Base-by-base conservation (phyloP, 1,139 yeast genomes). In the Ashbya aceris region DNA sequence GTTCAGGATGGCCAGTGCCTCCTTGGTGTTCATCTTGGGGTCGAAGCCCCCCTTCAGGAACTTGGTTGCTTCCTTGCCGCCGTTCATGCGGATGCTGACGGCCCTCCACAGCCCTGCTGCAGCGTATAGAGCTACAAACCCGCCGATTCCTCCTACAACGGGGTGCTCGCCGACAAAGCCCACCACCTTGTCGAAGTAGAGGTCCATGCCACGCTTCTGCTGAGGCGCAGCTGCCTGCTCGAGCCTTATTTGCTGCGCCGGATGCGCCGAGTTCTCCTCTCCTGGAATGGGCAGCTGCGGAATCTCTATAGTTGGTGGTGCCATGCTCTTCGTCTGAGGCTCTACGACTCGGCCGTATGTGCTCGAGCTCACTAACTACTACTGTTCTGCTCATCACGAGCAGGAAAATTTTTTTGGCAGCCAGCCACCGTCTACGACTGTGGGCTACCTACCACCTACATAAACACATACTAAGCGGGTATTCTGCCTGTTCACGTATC, bases 1-100 rank as follows among this genome's bases (percentile, higher is more conserved):
- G 57, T 84, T 86, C 54, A 91, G 74, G 33, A 91, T 85, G 61
- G 79, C 93, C 47, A 91, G 71, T 2, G 98, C 98, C 60, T 91
- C 98, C 54, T 76, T 82, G 30, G 94, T 81, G 45, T 76, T 73
- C 97, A 91, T 91, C 64, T 91, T 89, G 26, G 76, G 64, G 32
- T 87, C 96, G 64, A 91, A 91, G 1, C 95, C 85, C 43, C 98
- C 98, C 57, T 80, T 84, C 58, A 72, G 67, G 58, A 49, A 57
- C 56, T 70, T 65, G 57, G 80, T 84, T 26, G 84, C 80, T 52
- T 78, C 76, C 27, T 85, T 84, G 45, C 79, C 76, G 38, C 81
- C 69, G 31, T 89, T 85, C 7, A 94, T 83, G 46, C 77, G 83
- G 43, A 75, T 75, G 2, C 62, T 53, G 2, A 56, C 44, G 37